Percentiles rank a stretch among this genome's conserved stretches.
These are phyloP conservation scores for Pyricularia sp. DNA, from an alignment of 2,329 filamentous ascomycete genomes.

Conservation along the genomic window DNA sequence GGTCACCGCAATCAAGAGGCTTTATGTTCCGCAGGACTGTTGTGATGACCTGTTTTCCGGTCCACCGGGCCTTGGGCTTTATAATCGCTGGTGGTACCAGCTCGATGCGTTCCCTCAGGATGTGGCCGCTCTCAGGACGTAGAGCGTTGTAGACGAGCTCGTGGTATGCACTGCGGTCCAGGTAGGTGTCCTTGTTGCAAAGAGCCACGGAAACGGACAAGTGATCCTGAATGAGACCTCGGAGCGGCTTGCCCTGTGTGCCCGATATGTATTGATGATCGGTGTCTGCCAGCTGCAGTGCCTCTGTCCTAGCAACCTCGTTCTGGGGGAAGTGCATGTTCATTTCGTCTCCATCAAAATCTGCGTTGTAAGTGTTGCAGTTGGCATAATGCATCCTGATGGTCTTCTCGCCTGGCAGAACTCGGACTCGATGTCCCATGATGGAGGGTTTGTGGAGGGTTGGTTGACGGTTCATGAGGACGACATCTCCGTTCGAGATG, in stretches of 20 bases:
- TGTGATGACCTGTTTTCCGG: conserved; percentile 90
- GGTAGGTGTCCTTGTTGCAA: conserved; percentile 86
- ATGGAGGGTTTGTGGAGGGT: conserved; percentile 98
- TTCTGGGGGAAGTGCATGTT: conserved; percentile 99
- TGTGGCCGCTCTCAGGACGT: conserved; percentile 83
- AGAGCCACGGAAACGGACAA: conserved; percentile 89
- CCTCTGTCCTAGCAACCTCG: conserved; percentile 86
- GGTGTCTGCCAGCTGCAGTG: conserved; percentile 86
- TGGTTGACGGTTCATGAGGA: conserved; percentile 97
- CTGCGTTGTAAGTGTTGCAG: conserved; percentile 98
- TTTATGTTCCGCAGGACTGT: conserved; percentile 89
- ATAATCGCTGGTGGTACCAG: conserved; percentile 73
- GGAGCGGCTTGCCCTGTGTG: conserved; percentile 84
- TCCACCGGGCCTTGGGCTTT: conserved; percentile 79
- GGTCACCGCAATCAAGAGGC: conserved; percentile 62
- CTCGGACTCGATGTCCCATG: conserved; percentile 92
- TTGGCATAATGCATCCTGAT: conserved; percentile 99
- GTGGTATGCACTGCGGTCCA: conserved; percentile 79
- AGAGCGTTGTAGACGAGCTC: conserved; percentile 88
- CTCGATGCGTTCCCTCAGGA: conserved; percentile 71
- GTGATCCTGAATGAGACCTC: conserved; percentile 97
- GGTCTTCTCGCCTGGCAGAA: conserved; percentile 89
- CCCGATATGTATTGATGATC: conserved; percentile 95
- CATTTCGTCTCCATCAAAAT: conserved; percentile 99
- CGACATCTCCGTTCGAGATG: conserved; percentile 91